Evolutionary conservation across 768 basidiomycete species (phyloP), one percentile per base, ranked within the genome.

Genomic region (Rhizopogon rudus): DNA sequence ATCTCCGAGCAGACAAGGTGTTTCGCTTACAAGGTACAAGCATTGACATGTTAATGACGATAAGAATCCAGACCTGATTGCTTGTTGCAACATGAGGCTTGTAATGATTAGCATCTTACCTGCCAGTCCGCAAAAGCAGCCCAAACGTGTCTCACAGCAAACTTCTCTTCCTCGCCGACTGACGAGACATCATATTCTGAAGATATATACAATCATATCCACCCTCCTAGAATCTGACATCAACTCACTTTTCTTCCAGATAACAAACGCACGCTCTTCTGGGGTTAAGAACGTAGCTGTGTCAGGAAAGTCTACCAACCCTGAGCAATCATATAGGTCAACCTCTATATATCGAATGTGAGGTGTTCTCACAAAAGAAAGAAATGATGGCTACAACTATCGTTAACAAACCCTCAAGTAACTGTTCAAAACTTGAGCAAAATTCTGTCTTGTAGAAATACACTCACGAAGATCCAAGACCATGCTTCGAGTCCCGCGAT

Each of bases 121-220:
- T 87, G 83, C 86, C 86, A 87, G 60, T 87, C 85, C 0, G 60
- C 54, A 39, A 84, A 56, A 0, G 82, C 82, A 12, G 76, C 73
- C 69, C 73, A 73, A 25, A 86, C 60, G 62, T 85, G 81, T 5
- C 78, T 67, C 59, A 73, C 60, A 40, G 78, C 75, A 57, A 84
- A 83, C 48, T 77, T 73, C 58, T 86, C 84, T 53, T 81, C 81
- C 60, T 87, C 85, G 0, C 83, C 84, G 0, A 85, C 82, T 29
- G 48, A 48, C 10, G 40, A 28, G 7, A 81, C 81, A 61, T 84
- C 81, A 54, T 81, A 83, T 62, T 82, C 84, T 85, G 52, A 39
- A 35, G 31, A 25, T 0, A 33, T 6, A 6, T 14, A 28, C 14
- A 29, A n/a, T n/a, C 29, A 3, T 13, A 25, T 40, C 29, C 20